Evolutionary conservation across 805 yeast genomes (phyloP), one percentile per base, ranked within the genome.

Genomic region (Lipomyces yamadae): DNA sequence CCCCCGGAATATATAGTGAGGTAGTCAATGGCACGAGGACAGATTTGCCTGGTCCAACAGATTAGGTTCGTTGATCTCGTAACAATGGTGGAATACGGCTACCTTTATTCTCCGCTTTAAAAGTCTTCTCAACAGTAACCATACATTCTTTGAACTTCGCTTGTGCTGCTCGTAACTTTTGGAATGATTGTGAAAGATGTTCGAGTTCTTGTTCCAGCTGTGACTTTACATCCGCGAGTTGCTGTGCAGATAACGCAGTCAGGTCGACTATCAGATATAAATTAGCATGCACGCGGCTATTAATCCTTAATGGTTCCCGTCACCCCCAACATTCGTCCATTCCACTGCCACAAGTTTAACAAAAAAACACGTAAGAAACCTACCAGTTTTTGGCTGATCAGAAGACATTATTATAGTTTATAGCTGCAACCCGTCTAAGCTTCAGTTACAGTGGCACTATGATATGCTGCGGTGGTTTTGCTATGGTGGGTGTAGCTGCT

Each of bases 1-100:
- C 84, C 1, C 98, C 99, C 3, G 97, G 97, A 34, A 95, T 89
- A 72, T 95, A 95, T 53, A 95, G 80, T 0, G 97, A 91, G 24
- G 92, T 83, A 0, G 98, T 91, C 68, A 96, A 82, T 4, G 99
- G 99, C 0, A 95, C 91, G 69, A 95, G 80, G 29, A 94, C 76
- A 42, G 85, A 84, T 57, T 83, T 79, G 0, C 82, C 79, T 50
- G 32, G 11, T 57, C 33, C 11, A 18, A 42, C 48, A 42, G 48
- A n/a, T 42, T 42, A 42, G 48, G 0, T 42, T 42, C 24, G 24
- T 7, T 6, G 48, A 42, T 42, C 48, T 6, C 48, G 24, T 7
- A 42, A 15, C n/a, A 13, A 42, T 11, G 7, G 7, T 4, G n/a
- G 1, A 18, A n/a, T 50, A 8, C 58, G n/a, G 29, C 24, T 60